phyloP scores from a whole-genome alignment of 1,284 basidiomycete species.

The Naganishia sp. region DNA sequence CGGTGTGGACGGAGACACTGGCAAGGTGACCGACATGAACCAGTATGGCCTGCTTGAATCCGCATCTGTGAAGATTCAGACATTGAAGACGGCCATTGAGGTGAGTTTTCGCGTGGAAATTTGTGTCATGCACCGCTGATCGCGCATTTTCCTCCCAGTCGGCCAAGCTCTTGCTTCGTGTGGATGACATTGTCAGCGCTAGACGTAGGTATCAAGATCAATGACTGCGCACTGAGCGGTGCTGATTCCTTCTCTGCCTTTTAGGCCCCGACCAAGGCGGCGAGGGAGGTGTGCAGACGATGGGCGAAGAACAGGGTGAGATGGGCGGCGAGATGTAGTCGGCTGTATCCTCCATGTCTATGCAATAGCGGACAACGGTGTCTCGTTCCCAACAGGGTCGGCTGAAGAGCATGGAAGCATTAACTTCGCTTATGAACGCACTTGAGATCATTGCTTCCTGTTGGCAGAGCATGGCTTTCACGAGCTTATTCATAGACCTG shows the following conservation, averaged over 20 bases:
- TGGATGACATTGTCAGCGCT: conserved; percentile 92
- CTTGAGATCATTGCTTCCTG: too few relatives aligned
- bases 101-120: conserved; percentile 49
- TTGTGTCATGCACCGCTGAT: background rate
- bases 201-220: conserved; percentile 56
- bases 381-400: background rate
- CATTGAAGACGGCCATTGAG: conserved; percentile 95
- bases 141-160: conserved; percentile 58
- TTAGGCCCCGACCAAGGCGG: conserved; percentile 43
- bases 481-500: too few relatives aligned
- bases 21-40: conserved; percentile 95
- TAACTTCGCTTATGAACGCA: background rate
- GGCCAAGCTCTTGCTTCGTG: conserved; percentile 84
- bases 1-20: conserved; percentile 93
- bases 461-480: too few relatives aligned
- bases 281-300: conserved; percentile 50
- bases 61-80: conserved; percentile 97
- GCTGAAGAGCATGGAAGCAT: background rate
- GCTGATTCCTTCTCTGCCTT: background rate
- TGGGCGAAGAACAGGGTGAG: conserved; percentile 46
- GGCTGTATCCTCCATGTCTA: background rate
- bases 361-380: background rate
- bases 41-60: conserved; percentile 90
- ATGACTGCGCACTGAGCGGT: background rate
- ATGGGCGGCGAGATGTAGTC: conserved; percentile 41